Evolutionary conservation across 2,329 filamentous ascomycete genomes (phyloP), one percentile per base, ranked within the genome.

Genomic region (Ophiostoma montium): DNA sequence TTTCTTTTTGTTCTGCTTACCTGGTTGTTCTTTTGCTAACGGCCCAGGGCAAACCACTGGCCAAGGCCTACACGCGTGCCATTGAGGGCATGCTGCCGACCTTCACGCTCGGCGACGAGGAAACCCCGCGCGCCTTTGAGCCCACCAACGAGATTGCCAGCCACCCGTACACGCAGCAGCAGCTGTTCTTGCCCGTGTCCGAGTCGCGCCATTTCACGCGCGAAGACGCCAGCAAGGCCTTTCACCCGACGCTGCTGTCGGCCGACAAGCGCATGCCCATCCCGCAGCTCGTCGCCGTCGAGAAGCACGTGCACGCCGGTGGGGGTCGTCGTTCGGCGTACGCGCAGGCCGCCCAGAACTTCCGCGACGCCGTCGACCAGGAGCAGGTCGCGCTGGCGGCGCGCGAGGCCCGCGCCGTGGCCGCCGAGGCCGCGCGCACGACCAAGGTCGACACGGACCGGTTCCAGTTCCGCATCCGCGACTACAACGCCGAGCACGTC

Each of bases 1-100:
- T 27, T 8, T 11, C 21, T 8, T 38, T n/a, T n/a, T n/a, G n/a
- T n/a, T n/a, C n/a, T n/a, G n/a, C n/a, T n/a, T n/a, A n/a, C 30
- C 10, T 16, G 19, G 11, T n/a, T 4, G 23, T 3, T 9, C 6
- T 31, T 35, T 7, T 18, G 38, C 47, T 49, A 32, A 50, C 48
- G n/a, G 18, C 18, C 57, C 52, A 95, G 90, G 80, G 78, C 50
- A 88, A 90, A 69, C 74, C 71, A 52, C 67, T 94, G 35, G 88
- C 88, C 3, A 73, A 69, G 23, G 82, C 86, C 12, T 95, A 95
- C 63, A 74, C 82, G 21, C 75, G 75, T 50, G 85, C 87, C 11
- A 72, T 96, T 21, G 71, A 86, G 57, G 67, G 69, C 32, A 94
- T 95, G 88, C 70, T 96, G 5, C 88, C 87, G 3, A 74, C 73